phyloP scores from a whole-genome alignment of 192 early-diverging fungal genomes.

The Linnemannia elongata region DNA sequence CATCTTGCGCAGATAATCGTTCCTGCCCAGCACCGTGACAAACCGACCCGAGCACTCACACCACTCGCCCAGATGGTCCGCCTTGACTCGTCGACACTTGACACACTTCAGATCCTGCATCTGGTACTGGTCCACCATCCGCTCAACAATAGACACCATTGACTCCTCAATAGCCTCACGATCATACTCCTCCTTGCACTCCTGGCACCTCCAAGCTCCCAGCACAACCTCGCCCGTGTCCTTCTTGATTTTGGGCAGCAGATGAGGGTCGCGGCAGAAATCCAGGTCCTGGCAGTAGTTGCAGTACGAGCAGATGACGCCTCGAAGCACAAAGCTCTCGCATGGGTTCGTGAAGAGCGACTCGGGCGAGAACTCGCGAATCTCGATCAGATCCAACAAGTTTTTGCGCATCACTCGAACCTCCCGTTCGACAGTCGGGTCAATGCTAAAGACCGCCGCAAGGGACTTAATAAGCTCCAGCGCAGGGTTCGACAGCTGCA shows the following conservation, averaged over 20 bases:
- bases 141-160: constrained; percentile 81
- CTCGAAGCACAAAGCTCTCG: constrained; percentile 79
- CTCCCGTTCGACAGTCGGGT: constrained; percentile 77
- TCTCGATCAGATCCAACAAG: constrained; percentile 75
- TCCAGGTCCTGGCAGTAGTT: constrained; percentile 90
- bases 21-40: constrained; percentile 59
- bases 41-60: constrained; percentile 86
- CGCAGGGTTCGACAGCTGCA: constrained; percentile 75
- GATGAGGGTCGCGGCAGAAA: constrained; percentile 84
- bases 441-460: constrained; percentile 82
- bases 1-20: constrained; percentile 69
- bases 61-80: constrained; percentile 78
- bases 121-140: constrained; percentile 81
- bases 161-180: constrained; percentile 83
- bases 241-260: constrained; percentile 65
- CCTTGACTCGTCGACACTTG: constrained; percentile 85
- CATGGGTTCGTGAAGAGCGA: constrained; percentile 89
- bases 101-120: constrained; percentile 89
- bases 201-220: constrained; percentile 79
- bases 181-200: constrained; percentile 87
- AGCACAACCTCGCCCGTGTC: constrained; percentile 53
- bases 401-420: constrained; percentile 89
- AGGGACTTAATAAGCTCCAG: constrained; percentile 89
- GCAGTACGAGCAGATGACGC: constrained; percentile 92
- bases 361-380: constrained; percentile 86